Evolutionary conservation across 2,329 filamentous ascomycete genomes (phyloP).

Genomic region (Chaetomiaceae sp.): DNA sequence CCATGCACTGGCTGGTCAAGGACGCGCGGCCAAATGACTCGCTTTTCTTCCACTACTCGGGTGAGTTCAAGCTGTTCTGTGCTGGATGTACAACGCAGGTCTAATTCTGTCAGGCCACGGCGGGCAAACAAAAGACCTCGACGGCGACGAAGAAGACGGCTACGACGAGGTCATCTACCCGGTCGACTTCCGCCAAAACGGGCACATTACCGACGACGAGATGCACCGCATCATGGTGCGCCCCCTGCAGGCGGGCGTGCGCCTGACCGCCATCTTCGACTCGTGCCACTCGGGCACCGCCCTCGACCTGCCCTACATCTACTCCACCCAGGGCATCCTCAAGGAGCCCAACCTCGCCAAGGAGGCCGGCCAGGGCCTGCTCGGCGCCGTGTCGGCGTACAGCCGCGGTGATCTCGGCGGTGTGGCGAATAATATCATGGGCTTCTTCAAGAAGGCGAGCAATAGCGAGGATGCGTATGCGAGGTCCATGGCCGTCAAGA

Average conservation of each 20-base stretch:
- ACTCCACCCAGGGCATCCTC: constrained; percentile 63
- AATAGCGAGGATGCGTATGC: constrained; percentile 76
- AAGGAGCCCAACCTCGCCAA: constrained; percentile 66
- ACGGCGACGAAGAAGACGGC: constrained; percentile 76
- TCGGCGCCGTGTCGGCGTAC: constrained; percentile 56
- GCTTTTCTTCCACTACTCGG: constrained; percentile 96
- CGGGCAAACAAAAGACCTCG: constrained; percentile 74
- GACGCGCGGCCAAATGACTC: constrained; percentile 90
- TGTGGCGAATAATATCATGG: constrained; percentile 74
- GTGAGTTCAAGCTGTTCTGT: too few relatives aligned
- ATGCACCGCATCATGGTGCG: constrained; percentile 71
- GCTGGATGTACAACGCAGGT: too few relatives aligned
- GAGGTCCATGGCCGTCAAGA: constrained; percentile 81
- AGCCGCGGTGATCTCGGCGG: constrained; percentile 71
- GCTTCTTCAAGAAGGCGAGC: constrained; percentile 85
- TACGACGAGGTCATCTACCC: constrained; percentile 83
- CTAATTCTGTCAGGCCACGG: constrained; percentile 57
- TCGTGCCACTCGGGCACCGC: constrained; percentile 65
- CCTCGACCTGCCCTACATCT: constrained; percentile 63
- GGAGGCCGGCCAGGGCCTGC: constrained; percentile 61
- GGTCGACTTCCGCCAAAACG: constrained; percentile 73
- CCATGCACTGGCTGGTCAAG: constrained; percentile 98
- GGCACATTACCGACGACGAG: constrained; percentile 79
- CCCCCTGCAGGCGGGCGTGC: constrained; percentile 52
- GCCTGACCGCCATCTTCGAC: constrained; percentile 60